Percentiles rank a stretch among this genome's conserved stretches.
Conservation (phyloP, 768 basidiomycete genomes). For the Tricholoma hemisulphureum region DNA sequence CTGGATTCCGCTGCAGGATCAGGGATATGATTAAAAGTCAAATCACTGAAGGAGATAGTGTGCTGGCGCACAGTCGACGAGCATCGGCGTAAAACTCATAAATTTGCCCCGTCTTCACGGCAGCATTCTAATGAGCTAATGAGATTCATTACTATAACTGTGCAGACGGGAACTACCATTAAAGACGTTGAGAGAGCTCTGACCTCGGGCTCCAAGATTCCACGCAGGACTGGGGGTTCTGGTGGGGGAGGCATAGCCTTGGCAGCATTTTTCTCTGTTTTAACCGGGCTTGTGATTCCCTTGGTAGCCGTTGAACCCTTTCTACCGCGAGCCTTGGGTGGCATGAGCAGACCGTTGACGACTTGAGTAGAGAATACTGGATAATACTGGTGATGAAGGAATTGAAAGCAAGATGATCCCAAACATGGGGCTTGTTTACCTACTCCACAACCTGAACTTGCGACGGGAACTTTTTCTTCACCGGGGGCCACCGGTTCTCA, state of each 20-base stretch:
- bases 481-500: background rate
- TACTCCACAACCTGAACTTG: background rate
- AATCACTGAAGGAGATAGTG: background rate
- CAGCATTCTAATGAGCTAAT: constrained; percentile 47
- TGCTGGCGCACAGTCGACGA: constrained; percentile 54
- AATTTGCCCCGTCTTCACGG: constrained; percentile 68
- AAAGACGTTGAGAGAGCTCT: constrained; percentile 55
- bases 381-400: background rate
- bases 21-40: background rate
- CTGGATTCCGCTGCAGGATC: constrained; percentile 48
- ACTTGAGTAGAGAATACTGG: background rate
- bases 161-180: constrained; percentile 43
- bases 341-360: constrained; percentile 31
- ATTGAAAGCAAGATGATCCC: background rate
- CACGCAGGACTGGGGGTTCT: constrained; percentile 36
- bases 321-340: constrained; percentile 42
- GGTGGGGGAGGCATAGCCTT: constrained; percentile 58
- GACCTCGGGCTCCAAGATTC: constrained; percentile 65
- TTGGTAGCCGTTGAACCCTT: constrained; percentile 28
- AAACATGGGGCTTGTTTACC: no score
- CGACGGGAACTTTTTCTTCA: background rate
- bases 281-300: constrained; percentile 15
- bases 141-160: constrained; percentile 10
- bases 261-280: constrained; percentile 31
- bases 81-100: constrained; percentile 68